Percentiles rank a stretch among this genome's conserved stretches.
Evolutionary conservation across 805 yeast genomes (phyloP).

Genomic region (Ogataea neopini): DNA sequence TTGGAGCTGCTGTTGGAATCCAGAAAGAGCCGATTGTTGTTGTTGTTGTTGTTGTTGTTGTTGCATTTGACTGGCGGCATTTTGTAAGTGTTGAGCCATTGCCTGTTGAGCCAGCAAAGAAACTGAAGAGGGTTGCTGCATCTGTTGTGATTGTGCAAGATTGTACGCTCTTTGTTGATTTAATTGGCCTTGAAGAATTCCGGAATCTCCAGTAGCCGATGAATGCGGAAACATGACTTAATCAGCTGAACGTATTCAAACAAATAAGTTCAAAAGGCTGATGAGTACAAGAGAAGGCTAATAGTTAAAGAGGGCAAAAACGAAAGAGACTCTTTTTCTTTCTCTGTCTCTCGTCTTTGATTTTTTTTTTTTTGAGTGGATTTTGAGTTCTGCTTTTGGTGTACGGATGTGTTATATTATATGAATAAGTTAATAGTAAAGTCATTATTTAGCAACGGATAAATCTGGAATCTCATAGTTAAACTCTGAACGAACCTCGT

Average conservation of each 20-base stretch:
- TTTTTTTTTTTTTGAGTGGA: background rate
- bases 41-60: slow-evolving; percentile 12
- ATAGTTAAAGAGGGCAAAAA: background rate
- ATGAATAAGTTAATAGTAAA: background rate
- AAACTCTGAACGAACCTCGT: slow-evolving; percentile 28
- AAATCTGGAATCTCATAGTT: slow-evolving; percentile 29
- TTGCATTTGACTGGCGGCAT: slow-evolving; percentile 18
- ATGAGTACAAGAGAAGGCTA: no score
- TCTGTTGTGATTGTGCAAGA: slow-evolving; percentile 14
- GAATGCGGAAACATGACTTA: slow-evolving; percentile 16
- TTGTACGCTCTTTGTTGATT: slow-evolving; percentile 19
- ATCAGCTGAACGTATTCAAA: no score
- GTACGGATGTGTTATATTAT: slow-evolving; percentile 3
- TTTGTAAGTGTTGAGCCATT: slow-evolving; percentile 17
- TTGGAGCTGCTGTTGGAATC: slow-evolving; percentile 19
- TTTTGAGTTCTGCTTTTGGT: slow-evolving; percentile 5
- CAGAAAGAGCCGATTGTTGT: slow-evolving; percentile 15
- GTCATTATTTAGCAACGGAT: slow-evolving; percentile 15
- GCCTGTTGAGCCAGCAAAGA: slow-evolving; percentile 26
- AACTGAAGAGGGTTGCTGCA: slow-evolving; percentile 21
- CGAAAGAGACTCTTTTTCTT: background rate
- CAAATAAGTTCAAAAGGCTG: no score
- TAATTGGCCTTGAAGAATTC: slow-evolving; percentile 16
- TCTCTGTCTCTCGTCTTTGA: background rate
- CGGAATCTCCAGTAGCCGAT: slow-evolving; percentile 13